These are phyloP conservation scores for Ajuga reptans DNA, from an alignment of 305 asterid species.

Conservation along the genomic window DNA sequence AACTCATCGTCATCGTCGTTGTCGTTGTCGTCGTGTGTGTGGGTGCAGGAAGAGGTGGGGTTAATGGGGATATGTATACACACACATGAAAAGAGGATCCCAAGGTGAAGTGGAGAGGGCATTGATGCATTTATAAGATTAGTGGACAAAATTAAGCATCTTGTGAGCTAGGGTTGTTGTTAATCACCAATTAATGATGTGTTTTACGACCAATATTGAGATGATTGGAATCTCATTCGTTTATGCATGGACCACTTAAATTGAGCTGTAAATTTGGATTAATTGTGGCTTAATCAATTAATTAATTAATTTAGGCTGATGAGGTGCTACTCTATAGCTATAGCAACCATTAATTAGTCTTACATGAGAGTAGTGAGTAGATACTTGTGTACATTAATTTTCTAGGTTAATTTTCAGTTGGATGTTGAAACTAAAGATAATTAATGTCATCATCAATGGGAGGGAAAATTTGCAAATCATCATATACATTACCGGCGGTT, in stretches of 20 bases:
- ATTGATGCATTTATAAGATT: neutral
- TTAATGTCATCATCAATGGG: too few species aligned
- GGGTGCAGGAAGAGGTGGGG: too few species aligned
- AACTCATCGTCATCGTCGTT: neutral
- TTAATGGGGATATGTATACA: too few species aligned
- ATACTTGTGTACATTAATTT: too few species aligned
- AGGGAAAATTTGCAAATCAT: too few species aligned
- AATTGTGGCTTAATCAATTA: neutral
- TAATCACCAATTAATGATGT: neutral
- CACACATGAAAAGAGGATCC: too few species aligned
- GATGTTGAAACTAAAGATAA: too few species aligned
- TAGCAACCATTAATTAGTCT: neutral
- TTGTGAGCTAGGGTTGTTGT: neutral
- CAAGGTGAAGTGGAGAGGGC: too few species aligned
- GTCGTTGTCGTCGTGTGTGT: too few species aligned
- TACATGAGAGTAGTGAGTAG: too few species aligned
- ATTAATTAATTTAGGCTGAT: neutral
- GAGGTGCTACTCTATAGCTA: neutral
- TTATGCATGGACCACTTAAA: neutral
- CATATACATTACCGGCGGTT: too few species aligned
- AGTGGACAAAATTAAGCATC: neutral
- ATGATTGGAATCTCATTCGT: constrained; percentile 2
- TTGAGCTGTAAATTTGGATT: neutral
- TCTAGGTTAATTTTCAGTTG: too few species aligned
- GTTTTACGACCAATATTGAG: neutral